Percentiles rank a stretch among this genome's conserved stretches.
Evolutionary conservation across 2,329 filamentous ascomycete genomes (phyloP).

Genomic region (Talaromyces islandicus): DNA sequence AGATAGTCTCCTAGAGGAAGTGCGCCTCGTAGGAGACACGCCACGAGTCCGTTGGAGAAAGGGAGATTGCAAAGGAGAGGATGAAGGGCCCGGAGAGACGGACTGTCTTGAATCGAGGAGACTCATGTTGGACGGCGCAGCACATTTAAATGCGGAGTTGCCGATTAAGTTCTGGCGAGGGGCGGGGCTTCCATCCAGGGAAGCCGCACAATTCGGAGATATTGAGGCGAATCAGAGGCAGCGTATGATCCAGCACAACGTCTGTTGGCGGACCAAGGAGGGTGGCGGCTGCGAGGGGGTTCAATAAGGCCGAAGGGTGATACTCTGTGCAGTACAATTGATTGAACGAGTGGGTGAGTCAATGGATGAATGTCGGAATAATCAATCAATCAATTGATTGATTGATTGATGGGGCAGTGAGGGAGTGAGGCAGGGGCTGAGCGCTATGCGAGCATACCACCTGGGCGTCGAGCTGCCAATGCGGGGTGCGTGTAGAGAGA

Average conservation of each 20-base stretch:
- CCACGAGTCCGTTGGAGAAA: constrained; percentile 8
- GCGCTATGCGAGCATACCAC: neutral
- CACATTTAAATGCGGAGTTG: neutral
- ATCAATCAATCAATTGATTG: neutral
- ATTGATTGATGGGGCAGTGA: neutral
- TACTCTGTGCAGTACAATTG: neutral
- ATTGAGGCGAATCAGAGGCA: neutral
- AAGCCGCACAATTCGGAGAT: constrained; percentile 3
- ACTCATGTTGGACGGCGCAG: constrained; percentile 7
- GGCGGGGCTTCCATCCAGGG: constrained; percentile 9
- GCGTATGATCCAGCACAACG: neutral
- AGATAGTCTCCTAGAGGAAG: constrained; percentile 8
- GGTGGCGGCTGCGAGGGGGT: constrained; percentile 9
- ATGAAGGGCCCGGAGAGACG: neutral
- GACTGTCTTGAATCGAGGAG: constrained; percentile 7
- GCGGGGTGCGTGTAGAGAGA: neutral
- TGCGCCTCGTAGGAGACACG: constrained; percentile 9
- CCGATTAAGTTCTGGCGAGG: neutral
- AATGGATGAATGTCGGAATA: neutral
- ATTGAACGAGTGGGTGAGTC: neutral
- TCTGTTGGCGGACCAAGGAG: neutral
- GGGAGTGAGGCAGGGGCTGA: neutral
- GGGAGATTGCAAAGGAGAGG: constrained; percentile 8
- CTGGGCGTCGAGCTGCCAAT: neutral
- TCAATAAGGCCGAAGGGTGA: neutral